Conservation (phyloP, 148 eudicot species). For the Salicornia ramosissima region DNA sequence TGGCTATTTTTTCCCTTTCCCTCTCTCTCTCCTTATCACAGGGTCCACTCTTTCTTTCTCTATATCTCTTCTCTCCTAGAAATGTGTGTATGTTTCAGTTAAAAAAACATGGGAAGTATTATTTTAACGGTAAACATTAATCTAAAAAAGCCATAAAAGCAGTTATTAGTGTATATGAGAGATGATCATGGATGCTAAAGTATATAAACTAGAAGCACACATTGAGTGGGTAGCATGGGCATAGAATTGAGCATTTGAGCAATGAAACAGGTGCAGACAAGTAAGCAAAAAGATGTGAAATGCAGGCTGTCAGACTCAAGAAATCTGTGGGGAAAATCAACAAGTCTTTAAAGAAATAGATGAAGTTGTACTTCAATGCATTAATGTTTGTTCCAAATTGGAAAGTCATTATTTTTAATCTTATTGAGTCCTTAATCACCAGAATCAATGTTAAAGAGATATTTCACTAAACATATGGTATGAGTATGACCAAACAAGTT, state of each 20-base stretch:
- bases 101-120: too few relatives aligned
- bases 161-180: not conserved
- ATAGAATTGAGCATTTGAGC: not conserved
- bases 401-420: not conserved
- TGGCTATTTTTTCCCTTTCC: too few relatives aligned
- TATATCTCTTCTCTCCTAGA: too few relatives aligned
- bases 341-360: not conserved
- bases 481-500: not conserved
- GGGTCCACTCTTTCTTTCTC: too few relatives aligned
- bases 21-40: too few relatives aligned
- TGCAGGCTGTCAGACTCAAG: not conserved
- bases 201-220: not conserved
- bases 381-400: not conserved
- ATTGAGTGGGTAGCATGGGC: not conserved
- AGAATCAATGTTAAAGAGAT: not conserved
- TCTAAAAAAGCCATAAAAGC: not conserved
- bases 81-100: too few relatives aligned
- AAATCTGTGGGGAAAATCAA: not conserved
- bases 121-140: not conserved
- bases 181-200: not conserved
- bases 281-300: constrained; percentile 4
- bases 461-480: not conserved
- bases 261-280: constrained; percentile 1
- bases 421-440: not conserved
- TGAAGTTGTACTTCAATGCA: not conserved